Conservation (phyloP, 768 basidiomycete species). For the Naganishia antarctica region DNA sequence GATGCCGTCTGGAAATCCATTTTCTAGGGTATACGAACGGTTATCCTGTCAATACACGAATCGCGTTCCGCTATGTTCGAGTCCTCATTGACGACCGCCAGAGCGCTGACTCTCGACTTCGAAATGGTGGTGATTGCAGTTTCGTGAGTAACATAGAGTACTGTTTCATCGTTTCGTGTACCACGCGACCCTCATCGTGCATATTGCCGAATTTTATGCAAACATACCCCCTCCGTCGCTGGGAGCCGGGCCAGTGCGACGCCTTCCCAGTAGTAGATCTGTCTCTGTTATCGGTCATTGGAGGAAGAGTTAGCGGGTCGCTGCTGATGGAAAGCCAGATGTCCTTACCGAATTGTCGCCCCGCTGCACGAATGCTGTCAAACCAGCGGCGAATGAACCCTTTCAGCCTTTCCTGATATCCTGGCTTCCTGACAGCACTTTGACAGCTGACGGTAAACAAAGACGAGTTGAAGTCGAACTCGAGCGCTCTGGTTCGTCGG, state of each 20-base stretch:
- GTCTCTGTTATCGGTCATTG: constrained; percentile 76
- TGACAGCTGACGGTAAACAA: no score
- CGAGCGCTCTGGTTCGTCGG: no score
- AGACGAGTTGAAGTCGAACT: no score
- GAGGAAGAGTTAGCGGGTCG: no score
- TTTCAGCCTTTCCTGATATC: no score
- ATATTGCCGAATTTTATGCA: constrained; percentile 99
- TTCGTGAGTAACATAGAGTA: constrained; percentile 99
- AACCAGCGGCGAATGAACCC: constrained; percentile 94
- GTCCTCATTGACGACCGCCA: constrained; percentile 98
- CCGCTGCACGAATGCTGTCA: constrained; percentile 94
- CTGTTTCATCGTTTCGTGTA: constrained; percentile 99
- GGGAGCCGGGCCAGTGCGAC: constrained; percentile 98
- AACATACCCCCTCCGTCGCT: constrained; percentile 97
- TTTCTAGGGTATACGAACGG: no score
- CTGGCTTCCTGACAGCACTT: no score
- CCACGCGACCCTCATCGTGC: constrained; percentile 97
- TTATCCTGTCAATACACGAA: no score
- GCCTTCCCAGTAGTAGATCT: constrained; percentile 97
- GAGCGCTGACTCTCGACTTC: constrained; percentile 89
- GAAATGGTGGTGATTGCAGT: constrained; percentile 94
- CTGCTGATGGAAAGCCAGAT: neutral
- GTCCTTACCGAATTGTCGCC: constrained; percentile 74
- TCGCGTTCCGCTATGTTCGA: no score
- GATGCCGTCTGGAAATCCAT: constrained; percentile 99